Conservation (phyloP, 345 rosid genomes). For the Linum trigynum region DNA sequence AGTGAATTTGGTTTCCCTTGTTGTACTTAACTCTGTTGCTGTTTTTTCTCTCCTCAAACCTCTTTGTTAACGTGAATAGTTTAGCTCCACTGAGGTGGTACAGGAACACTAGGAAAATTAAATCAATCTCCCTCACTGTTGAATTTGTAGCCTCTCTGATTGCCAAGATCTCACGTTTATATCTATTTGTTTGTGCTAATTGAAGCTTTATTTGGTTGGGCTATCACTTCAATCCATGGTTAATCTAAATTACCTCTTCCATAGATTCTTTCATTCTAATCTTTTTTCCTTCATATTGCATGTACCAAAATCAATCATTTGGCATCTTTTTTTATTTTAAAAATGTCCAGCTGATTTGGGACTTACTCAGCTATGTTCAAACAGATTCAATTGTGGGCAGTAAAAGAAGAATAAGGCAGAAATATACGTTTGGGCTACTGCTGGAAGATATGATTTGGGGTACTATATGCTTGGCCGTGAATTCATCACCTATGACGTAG, state of each 20-base stretch:
- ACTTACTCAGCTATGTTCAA: neutral
- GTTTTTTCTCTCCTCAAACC: neutral
- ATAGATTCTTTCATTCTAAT: neutral
- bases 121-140: neutral
- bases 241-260: neutral
- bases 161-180: neutral
- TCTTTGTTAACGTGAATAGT: neutral
- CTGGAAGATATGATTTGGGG: conserved; percentile 16
- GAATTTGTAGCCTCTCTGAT: neutral
- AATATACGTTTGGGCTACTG: conserved; percentile 6
- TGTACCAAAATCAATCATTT: too few relatives aligned
- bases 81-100: neutral
- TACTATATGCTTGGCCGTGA: conserved; percentile 15
- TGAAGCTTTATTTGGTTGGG: neutral
- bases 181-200: too few relatives aligned
- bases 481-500: conserved; percentile 26
- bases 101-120: neutral
- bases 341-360: neutral
- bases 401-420: conserved; percentile 6
- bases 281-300: neutral
- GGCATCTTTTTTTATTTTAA: too few relatives aligned
- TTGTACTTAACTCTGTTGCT: neutral
- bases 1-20: neutral
- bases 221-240: neutral
- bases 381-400: neutral